These are phyloP conservation scores for Phaseolus coccineus DNA, from an alignment of 331 rosid genomes.

Conservation along the genomic window DNA sequence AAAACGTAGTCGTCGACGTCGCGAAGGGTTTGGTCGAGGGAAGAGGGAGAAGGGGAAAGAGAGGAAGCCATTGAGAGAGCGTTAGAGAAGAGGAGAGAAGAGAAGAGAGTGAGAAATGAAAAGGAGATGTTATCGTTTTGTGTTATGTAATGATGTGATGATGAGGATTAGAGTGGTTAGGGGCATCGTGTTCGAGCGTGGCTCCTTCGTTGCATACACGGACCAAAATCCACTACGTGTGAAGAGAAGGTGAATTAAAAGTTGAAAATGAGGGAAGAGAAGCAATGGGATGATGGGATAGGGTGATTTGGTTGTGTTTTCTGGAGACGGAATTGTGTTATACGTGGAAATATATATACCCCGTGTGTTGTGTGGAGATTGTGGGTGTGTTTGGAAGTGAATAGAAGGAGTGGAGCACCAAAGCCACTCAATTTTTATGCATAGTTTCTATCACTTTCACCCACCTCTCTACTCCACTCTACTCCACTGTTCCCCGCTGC, in stretches of 20 bases:
- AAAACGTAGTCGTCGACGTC: conserved; percentile 76
- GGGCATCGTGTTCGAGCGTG: conserved; percentile 62
- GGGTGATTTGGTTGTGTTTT: background rate
- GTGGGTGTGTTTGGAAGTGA: background rate
- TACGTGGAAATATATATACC: conserved; percentile 42
- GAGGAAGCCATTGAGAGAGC: conserved; percentile 55
- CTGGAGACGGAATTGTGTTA: background rate
- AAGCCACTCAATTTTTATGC: conserved; percentile 28
- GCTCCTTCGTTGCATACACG: conserved; percentile 75
- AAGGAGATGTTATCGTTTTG: background rate
- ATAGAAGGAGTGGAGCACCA: too few relatives aligned
- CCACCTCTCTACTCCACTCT: background rate
- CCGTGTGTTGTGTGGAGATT: conserved; percentile 20
- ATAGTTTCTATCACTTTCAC: conserved; percentile 7
- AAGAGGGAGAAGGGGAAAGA: conserved; percentile 43
- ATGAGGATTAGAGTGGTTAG: background rate
- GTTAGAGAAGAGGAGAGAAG: background rate
- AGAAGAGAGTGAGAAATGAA: conserved; percentile 5
- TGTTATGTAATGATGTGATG: background rate
- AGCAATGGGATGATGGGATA: background rate
- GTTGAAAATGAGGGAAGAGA: background rate
- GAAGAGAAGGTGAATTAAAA: background rate
- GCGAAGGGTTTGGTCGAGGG: conserved; percentile 54
- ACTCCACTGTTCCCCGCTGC: too few relatives aligned
- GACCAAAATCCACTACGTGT: conserved; percentile 81